Evolutionary conservation across 805 yeast genomes (phyloP).

Genomic region (Suhomyces sp.): DNA sequence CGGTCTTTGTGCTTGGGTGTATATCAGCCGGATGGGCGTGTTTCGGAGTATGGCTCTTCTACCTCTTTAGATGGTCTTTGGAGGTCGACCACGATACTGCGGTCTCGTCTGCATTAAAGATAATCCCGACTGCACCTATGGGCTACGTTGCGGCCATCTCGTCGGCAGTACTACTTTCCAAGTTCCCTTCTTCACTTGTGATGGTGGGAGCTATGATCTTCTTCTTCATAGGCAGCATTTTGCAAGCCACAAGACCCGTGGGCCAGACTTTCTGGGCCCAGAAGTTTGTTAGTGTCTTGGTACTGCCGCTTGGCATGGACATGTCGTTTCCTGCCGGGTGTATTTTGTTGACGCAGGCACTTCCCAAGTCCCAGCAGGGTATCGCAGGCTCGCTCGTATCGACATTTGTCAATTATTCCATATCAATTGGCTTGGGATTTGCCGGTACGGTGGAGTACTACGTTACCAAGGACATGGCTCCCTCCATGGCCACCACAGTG

Average conservation of each 20-base stretch:
- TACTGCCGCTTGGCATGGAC: constrained; percentile 17
- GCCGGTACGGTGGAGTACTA: constrained; percentile 35
- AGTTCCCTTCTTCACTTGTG: constrained; percentile 10
- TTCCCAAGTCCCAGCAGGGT: constrained; percentile 16
- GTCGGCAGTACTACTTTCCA: constrained; percentile 7
- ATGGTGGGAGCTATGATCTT: constrained; percentile 12
- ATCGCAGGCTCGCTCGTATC: constrained; percentile 16
- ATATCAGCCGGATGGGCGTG: constrained; percentile 19
- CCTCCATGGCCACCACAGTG: constrained; percentile 13
- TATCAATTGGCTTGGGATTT: constrained; percentile 33
- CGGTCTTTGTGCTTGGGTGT: constrained; percentile 16
- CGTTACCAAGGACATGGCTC: constrained; percentile 16
- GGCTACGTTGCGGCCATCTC: constrained; percentile 14
- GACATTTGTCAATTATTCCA: constrained; percentile 18
- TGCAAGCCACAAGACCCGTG: constrained; percentile 16
- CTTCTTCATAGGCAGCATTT: constrained; percentile 10
- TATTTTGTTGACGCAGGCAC: constrained; percentile 10
- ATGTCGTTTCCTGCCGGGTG: constrained; percentile 18
- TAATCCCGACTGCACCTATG: constrained; percentile 15
- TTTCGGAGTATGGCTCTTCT: constrained; percentile 17
- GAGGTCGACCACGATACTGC: constrained; percentile 9
- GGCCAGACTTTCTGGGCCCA: constrained; percentile 19
- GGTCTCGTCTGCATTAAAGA: constrained; percentile 14
- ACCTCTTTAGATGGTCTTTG: constrained; percentile 13
- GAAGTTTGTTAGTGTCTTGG: constrained; percentile 12